A percentile compares a stretch with the other conserved stretches of the same genome.
These are phyloP conservation scores for rapeseed (Brassica napus) DNA, from an alignment of 345 rosid species.

Conservation along the genomic window Da-Ae NC_063452.1:15489501-15490000, in stretches of 20 bases:
- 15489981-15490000: too few species aligned
- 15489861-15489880: too few species aligned
- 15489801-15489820: background rate
- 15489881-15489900: too few species aligned
- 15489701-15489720: background rate
- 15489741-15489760: background rate
- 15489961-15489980: too few species aligned
- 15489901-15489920: too few species aligned
- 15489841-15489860: too few species aligned
- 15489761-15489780: constrained; percentile 1
- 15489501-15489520: background rate
- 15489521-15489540: constrained; percentile 25
- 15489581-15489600: constrained; percentile 1
- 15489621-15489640: background rate
- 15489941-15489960: too few species aligned
- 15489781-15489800: constrained; percentile 7
- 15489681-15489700: background rate
- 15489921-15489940: too few species aligned
- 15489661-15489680: background rate
- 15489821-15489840: background rate
- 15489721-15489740: background rate
- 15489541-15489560: constrained; percentile 25
- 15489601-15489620: constrained; percentile 16
- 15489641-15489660: background rate
- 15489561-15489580: background rate